A percentile compares a stretch with the other conserved stretches of the same genome.
Conservation (phyloP, 2,329 filamentous ascomycete genomes). For the Aspergillus novofumigatus region DNA sequence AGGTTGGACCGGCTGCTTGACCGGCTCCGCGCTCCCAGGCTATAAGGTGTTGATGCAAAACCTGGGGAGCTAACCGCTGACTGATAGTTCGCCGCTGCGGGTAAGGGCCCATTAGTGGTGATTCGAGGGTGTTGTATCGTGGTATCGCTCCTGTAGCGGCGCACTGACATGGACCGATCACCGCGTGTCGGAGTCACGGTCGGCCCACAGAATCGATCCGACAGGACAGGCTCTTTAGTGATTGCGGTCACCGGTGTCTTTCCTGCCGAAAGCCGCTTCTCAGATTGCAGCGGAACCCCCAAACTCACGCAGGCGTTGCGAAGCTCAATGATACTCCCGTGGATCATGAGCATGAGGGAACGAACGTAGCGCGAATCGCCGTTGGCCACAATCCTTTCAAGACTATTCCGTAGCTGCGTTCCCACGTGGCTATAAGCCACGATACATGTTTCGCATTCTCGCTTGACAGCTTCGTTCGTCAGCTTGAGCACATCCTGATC, state of each 20-base stretch:
- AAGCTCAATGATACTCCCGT: slow-evolving; percentile 55
- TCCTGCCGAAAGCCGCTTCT: slow-evolving; percentile 23
- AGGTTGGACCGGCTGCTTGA: slow-evolving; percentile 53
- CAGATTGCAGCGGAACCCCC: slow-evolving; percentile 38
- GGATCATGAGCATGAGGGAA: slow-evolving; percentile 56
- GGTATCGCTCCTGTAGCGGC: slow-evolving; percentile 49
- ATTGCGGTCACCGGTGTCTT: slow-evolving; percentile 28
- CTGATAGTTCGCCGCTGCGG: slow-evolving; percentile 27
- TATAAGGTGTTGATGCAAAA: slow-evolving; percentile 29
- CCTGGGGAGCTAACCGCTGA: slow-evolving; percentile 27
- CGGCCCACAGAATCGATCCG: slow-evolving; percentile 27
- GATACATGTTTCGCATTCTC: slow-evolving; percentile 48
- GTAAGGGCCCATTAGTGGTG: slow-evolving; percentile 26
- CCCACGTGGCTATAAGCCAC: slow-evolving; percentile 48
- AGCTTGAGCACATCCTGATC: slow-evolving; percentile 45
- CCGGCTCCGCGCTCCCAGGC: slow-evolving; percentile 36
- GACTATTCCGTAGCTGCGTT: slow-evolving; percentile 46
- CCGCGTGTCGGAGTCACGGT: slow-evolving; percentile 45
- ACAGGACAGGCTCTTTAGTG: slow-evolving; percentile 22
- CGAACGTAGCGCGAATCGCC: slow-evolving; percentile 56
- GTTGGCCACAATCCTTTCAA: slow-evolving; percentile 50
- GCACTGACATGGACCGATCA: slow-evolving; percentile 40
- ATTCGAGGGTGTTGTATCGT: slow-evolving; percentile 45
- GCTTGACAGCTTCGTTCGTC: slow-evolving; percentile 40
- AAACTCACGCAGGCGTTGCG: slow-evolving; percentile 56